Conservation (phyloP, 768 basidiomycete species). For the Leccinum broughii region DNA sequence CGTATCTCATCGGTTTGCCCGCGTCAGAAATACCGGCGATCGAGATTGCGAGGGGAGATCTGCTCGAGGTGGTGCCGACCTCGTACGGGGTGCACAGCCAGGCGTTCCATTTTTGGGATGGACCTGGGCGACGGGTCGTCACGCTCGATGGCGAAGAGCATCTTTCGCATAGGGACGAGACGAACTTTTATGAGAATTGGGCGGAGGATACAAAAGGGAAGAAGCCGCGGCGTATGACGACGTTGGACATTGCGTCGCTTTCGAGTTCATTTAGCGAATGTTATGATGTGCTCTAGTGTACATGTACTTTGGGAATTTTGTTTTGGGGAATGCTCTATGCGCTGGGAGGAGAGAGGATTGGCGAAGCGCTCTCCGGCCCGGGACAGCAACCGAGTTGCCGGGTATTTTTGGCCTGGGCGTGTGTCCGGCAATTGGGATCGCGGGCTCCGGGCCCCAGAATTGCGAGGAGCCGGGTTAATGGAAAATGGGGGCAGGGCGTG, state of each 20-base stretch:
- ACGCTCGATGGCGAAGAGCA: conserved; percentile 35
- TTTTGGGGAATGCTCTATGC: background rate
- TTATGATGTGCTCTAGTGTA: background rate
- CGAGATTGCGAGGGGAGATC: conserved; percentile 93
- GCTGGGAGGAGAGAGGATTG: too few species aligned
- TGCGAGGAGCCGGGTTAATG: too few species aligned
- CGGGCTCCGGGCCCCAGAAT: too few species aligned
- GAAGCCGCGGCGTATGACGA: conserved; percentile 35
- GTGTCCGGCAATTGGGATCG: too few species aligned
- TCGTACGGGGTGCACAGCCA: conserved; percentile 89
- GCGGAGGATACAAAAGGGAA: conserved; percentile 74
- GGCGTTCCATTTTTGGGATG: conserved; percentile 92
- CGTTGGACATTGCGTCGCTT: conserved; percentile 33
- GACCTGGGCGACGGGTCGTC: conserved; percentile 63
- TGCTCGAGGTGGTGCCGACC: conserved; percentile 90
- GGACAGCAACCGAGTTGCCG: too few species aligned
- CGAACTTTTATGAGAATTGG: conserved; percentile 89
- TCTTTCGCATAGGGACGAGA: conserved; percentile 53
- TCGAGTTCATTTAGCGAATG: background rate
- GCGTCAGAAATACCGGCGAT: conserved; percentile 97
- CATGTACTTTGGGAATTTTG: background rate
- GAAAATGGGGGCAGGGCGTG: too few species aligned
- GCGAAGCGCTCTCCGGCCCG: too few species aligned
- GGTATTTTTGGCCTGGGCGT: too few species aligned
- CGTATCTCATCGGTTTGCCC: conserved; percentile 90